A percentile compares a stretch with the other conserved stretches of the same genome.
Conservation (phyloP, 129 eudicot species). For the Deinandra increscens region DNA sequence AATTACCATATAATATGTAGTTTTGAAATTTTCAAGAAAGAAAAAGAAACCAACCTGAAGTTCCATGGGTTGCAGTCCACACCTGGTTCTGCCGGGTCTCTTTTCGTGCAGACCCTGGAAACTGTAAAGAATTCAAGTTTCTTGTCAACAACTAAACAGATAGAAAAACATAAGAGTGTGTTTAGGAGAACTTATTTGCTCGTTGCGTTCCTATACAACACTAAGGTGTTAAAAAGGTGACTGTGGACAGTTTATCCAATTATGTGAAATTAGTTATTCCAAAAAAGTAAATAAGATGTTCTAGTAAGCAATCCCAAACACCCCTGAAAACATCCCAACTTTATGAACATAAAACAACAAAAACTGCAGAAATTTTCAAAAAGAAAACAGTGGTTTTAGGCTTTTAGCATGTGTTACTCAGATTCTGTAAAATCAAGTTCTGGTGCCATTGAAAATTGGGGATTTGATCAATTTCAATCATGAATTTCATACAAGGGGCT, state of each 20-base stretch:
- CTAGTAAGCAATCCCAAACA: too few species aligned
- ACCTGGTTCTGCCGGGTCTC: conserved; percentile 36
- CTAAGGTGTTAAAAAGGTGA: background rate
- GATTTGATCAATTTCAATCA: background rate
- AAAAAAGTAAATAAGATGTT: background rate
- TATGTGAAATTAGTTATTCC: background rate
- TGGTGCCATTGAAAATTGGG: background rate
- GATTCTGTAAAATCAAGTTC: too few species aligned
- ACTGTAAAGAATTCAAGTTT: conserved; percentile 29
- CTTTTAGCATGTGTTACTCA: background rate
- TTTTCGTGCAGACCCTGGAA: conserved; percentile 29
- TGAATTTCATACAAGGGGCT: background rate
- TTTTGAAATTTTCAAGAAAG: conserved; percentile 1
- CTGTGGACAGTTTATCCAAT: background rate
- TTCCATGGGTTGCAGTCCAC: conserved; percentile 42
- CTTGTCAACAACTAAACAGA: conserved; percentile 38
- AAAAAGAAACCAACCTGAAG: conserved; percentile 38
- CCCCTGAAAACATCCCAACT: background rate
- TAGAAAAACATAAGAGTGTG: background rate
- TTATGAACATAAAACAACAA: background rate
- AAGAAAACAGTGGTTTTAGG: background rate
- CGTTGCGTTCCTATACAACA: background rate
- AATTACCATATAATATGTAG: conserved; percentile 4
- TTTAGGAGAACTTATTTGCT: background rate
- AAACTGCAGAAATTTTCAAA: background rate